Evolutionary conservation across 768 basidiomycete genomes (phyloP), one percentile per base, ranked within the genome.

Genomic region (Boletus rex-veris): DNA sequence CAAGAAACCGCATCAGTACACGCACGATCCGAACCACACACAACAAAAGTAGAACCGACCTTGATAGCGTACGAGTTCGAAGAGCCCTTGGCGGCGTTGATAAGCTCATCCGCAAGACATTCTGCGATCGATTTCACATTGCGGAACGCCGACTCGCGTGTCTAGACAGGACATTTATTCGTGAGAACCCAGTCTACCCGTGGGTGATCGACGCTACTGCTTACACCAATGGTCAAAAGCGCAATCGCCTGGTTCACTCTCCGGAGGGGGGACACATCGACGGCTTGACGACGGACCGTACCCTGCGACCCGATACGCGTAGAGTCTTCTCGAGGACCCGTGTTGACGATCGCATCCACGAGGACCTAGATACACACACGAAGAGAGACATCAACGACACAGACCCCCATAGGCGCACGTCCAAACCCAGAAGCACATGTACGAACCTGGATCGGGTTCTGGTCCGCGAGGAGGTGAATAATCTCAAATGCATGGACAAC

Each of bases 41-140:
- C 28, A 7, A 9, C 28, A 35, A 5, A 35, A 35, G 15, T 38
- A 14, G 6, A 18, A 4, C 76, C 43, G 42, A 90, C 90, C 91
- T 98, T 98, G 83, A 99, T 99, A 58, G 96, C 96, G 73, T 98
- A 99, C 51, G 96, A 98, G 88, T 99, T 99, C 69, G 95, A 98
- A 46, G 97, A 98, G 60, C 97, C 97, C 81, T 99, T 98, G 61
- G 96, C 97, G 50, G 97, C 97, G 74, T 99, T 99, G 83, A 98
- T 98, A 69, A 98, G 88, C 75, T 99, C 97, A 73, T 98, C 97
- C 56, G 97, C 96, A 49, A 98, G 83, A 77, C 96, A 98, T 79
- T 98, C 96, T 57, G 97, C 94, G 65, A 99, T 89, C 57, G 94
- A 97, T 77, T 99, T 99, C 67, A 98, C 92, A 79, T 99, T 99